phyloP scores from a whole-genome alignment of 768 basidiomycete species.

The Tylopilus sp. region DNA sequence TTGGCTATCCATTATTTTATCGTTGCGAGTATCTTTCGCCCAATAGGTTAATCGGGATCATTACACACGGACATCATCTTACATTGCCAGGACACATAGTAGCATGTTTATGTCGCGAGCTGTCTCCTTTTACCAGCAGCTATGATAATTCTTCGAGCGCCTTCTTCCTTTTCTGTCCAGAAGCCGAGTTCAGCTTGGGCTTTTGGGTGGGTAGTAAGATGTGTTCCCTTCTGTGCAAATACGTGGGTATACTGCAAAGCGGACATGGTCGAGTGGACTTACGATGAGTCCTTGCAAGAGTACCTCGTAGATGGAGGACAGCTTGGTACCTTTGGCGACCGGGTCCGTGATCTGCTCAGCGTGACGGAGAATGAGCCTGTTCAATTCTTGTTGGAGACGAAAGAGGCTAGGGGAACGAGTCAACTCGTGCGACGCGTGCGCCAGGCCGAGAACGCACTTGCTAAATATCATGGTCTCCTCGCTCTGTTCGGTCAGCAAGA shows the following conservation, averaged over 20 bases:
- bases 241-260: not conserved
- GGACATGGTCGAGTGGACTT: constrained; percentile 28
- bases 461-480: constrained; percentile 97
- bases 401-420: constrained; percentile 52
- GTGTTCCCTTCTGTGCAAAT: constrained; percentile 54
- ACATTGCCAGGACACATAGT: constrained; percentile 7
- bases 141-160: constrained; percentile 60
- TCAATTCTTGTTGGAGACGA: constrained; percentile 81
- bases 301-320: constrained; percentile 70
- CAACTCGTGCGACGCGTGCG: not conserved
- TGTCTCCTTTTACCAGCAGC: constrained; percentile 33
- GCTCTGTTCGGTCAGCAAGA: constrained; percentile 74
- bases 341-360: constrained; percentile 63
- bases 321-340: constrained; percentile 60
- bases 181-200: constrained; percentile 82
- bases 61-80: constrained; percentile 16
- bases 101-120: constrained; percentile 17
- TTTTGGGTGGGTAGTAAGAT: constrained; percentile 75
- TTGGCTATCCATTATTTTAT: constrained; percentile 12
- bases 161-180: constrained; percentile 85
- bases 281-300: constrained; percentile 77
- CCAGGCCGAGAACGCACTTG: constrained; percentile 56
- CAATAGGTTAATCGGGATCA: constrained; percentile 21
- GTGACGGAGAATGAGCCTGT: constrained; percentile 71
- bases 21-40: constrained; percentile 7